Evolutionary conservation across 2,329 filamentous ascomycete species (phyloP).

Genomic region (Hypoxylon rubiginosum): DNA sequence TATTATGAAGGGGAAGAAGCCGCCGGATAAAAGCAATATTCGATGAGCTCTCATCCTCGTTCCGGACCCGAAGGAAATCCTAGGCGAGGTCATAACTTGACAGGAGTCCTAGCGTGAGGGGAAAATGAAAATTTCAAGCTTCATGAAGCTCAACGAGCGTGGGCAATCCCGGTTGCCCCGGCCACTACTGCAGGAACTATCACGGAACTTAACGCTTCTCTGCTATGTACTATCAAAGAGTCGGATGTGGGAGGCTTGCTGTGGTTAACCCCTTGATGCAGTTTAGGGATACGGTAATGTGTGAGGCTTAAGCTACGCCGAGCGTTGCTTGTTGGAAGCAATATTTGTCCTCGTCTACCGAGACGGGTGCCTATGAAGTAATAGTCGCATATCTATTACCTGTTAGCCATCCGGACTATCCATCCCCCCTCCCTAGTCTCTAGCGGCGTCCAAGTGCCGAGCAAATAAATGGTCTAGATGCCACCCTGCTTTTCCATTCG

Average conservation of each 20-base stretch:
- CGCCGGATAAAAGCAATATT: slow-evolving; percentile 2
- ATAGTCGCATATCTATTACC: slow-evolving; percentile 11
- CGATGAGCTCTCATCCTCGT: slow-evolving; percentile 11
- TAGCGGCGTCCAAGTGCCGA: slow-evolving; percentile 34
- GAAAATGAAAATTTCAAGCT: slow-evolving; percentile 18
- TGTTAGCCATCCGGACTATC: slow-evolving; percentile 16
- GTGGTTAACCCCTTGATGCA: slow-evolving; percentile 6
- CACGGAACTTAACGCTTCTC: slow-evolving; percentile 17
- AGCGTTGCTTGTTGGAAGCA: slow-evolving; percentile 15
- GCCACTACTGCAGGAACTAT: slow-evolving; percentile 42
- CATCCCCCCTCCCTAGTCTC: neutral
- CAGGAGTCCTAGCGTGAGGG: slow-evolving; percentile 7
- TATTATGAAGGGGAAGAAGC: neutral
- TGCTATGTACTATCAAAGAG: slow-evolving; percentile 5
- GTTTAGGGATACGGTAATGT: neutral
- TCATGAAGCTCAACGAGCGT: slow-evolving; percentile 20
- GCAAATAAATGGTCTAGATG: slow-evolving; percentile 25
- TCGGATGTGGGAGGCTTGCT: slow-evolving; percentile 29
- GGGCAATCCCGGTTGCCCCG: slow-evolving; percentile 23
- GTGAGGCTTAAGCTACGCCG: slow-evolving; percentile 5
- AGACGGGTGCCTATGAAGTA: slow-evolving; percentile 20
- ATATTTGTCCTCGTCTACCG: slow-evolving; percentile 7
- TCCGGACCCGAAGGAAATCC: slow-evolving; percentile 10
- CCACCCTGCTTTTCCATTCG: slow-evolving; percentile 18
- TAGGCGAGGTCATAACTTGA: slow-evolving; percentile 4